These are phyloP conservation scores for Anacardium occidentale DNA, from an alignment of 345 rosid genomes.

Conservation along the genomic window DNA sequence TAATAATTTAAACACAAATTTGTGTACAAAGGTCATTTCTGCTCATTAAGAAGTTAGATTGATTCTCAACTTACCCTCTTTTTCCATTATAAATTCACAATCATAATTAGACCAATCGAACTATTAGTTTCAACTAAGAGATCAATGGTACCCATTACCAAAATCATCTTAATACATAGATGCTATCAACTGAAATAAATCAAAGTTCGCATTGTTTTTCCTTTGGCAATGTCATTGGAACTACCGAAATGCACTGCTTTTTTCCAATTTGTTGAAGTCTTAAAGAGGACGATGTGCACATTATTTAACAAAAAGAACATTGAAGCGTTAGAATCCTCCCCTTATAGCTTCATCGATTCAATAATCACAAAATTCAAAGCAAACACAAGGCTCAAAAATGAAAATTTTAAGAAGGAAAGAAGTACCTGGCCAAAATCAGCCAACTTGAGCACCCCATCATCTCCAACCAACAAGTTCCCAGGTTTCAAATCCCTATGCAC, in stretches of 20 bases:
- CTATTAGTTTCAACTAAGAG: not conserved
- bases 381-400: not conserved
- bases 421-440: conserved; percentile 99
- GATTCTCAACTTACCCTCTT: not conserved
- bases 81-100: not conserved
- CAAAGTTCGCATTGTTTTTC: not conserved
- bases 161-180: not conserved
- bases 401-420: not conserved
- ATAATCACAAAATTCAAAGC: not conserved
- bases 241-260: not conserved
- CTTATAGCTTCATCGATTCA: not conserved
- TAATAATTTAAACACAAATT: not conserved
- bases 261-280: not conserved
- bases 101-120: not conserved
- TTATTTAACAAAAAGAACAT: not conserved
- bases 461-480: conserved; percentile 73
- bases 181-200: not conserved
- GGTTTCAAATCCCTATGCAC: conserved; percentile 96
- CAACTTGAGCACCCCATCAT: conserved; percentile 78
- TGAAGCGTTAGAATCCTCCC: not conserved
- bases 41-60: not conserved
- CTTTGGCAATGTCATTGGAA: not conserved
- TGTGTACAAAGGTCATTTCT: not conserved
- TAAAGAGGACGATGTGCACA: not conserved
- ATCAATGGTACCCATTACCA: not conserved